Conservation (phyloP, 1,139 yeast genomes). For the Protomyces lactucae-debilis region DNA sequence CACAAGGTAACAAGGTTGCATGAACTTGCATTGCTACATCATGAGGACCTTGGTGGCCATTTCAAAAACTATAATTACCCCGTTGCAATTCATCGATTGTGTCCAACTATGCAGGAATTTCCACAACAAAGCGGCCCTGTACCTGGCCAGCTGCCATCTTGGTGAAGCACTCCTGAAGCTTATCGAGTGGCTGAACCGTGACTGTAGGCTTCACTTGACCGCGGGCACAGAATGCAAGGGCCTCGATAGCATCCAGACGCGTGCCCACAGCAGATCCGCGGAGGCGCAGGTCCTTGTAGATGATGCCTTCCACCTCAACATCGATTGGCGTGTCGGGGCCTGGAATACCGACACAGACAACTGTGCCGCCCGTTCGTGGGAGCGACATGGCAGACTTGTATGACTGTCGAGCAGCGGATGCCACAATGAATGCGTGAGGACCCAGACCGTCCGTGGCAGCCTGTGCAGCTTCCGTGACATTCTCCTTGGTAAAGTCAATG, state of each 20-base stretch:
- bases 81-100: no score
- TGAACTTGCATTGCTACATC: no score
- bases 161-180: slow-evolving; percentile 56
- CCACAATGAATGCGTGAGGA: slow-evolving; percentile 22
- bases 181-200: slow-evolving; percentile 59
- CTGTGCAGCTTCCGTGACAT: slow-evolving; percentile 23
- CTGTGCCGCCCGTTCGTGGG: slow-evolving; percentile 19
- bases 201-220: slow-evolving; percentile 67
- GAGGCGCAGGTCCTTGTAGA: slow-evolving; percentile 59
- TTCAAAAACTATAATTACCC: no score
- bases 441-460: slow-evolving; percentile 19
- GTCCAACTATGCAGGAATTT: not conserved
- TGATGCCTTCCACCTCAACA: slow-evolving; percentile 42
- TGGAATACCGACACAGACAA: slow-evolving; percentile 28
- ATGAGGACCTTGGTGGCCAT: no score
- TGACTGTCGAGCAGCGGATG: slow-evolving; percentile 18
- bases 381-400: slow-evolving; percentile 15
- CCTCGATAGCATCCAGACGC: slow-evolving; percentile 74
- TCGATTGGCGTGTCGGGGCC: slow-evolving; percentile 20
- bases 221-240: slow-evolving; percentile 62
- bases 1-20: no score
- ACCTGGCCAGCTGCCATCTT: slow-evolving; percentile 68
- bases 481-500: slow-evolving; percentile 52
- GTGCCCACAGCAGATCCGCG: slow-evolving; percentile 77
- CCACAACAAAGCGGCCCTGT: slow-evolving; percentile 49